Percentiles rank a stretch among this genome's conserved stretches.
Evolutionary conservation across 169 alveolate species (phyloP).

Genomic region (Plasmodium yoelii): DNA sequence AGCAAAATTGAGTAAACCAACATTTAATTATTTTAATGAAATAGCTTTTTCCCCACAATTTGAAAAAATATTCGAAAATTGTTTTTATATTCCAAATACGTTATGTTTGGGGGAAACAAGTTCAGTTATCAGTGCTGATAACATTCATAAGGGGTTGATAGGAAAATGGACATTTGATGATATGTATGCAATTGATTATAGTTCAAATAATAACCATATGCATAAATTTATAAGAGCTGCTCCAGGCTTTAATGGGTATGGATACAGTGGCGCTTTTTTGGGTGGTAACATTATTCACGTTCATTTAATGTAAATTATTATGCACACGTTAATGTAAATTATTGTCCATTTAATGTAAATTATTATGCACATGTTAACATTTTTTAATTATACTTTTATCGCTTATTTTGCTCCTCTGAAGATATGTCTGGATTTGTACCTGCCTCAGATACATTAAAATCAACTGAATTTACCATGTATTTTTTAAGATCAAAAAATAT

Average conservation of each 20-base stretch:
- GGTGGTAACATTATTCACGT: slow-evolving; percentile 22
- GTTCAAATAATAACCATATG: slow-evolving; percentile 59
- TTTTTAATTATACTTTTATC: background rate
- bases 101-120: slow-evolving; percentile 41
- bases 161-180: slow-evolving; percentile 70
- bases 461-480: slow-evolving; percentile 61
- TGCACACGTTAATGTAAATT: too few relatives aligned
- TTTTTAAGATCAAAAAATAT: slow-evolving; percentile 7
- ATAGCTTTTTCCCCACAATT: slow-evolving; percentile 29
- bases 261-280: slow-evolving; percentile 60
- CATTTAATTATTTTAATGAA: slow-evolving; percentile 45
- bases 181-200: slow-evolving; percentile 47
- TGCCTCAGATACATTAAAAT: slow-evolving; percentile 35
- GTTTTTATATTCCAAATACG: slow-evolving; percentile 40
- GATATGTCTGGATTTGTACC: slow-evolving; percentile 62
- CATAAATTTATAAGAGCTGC: slow-evolving; percentile 47
- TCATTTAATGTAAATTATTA: background rate
- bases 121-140: slow-evolving; percentile 31
- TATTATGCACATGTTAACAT: too few relatives aligned
- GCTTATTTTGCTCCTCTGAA: background rate
- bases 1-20: slow-evolving; percentile 17
- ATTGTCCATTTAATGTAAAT: background rate
- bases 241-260: slow-evolving; percentile 63
- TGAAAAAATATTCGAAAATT: slow-evolving; percentile 46
- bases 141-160: slow-evolving; percentile 42